Conservation (phyloP, 2,329 filamentous ascomycete species). For the Talaromyces sp. region DNA sequence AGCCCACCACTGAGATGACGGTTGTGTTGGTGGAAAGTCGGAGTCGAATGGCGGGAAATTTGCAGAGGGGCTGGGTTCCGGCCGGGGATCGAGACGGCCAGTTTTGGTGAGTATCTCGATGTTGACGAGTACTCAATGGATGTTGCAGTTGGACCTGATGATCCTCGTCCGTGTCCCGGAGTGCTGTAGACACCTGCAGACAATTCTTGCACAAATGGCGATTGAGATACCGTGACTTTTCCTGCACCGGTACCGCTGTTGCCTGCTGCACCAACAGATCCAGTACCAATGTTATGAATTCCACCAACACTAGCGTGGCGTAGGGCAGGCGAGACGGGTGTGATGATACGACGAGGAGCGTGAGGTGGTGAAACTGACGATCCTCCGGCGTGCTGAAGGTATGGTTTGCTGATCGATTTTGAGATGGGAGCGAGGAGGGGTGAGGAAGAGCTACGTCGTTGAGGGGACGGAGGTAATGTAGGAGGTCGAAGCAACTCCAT, state of each 20-base stretch:
- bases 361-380: slow-evolving; percentile 36
- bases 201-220: slow-evolving; percentile 35
- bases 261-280: slow-evolving; percentile 12
- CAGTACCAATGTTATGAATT: slow-evolving; percentile 14
- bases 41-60: slow-evolving; percentile 32
- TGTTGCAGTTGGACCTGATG: slow-evolving; percentile 23
- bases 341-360: slow-evolving; percentile 31
- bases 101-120: slow-evolving; percentile 16
- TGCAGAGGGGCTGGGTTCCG: slow-evolving; percentile 8
- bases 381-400: slow-evolving; percentile 23
- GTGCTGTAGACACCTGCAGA: slow-evolving; percentile 29
- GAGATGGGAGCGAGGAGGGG: slow-evolving; percentile 20
- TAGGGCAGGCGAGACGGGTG: slow-evolving; percentile 37
- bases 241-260: slow-evolving; percentile 18
- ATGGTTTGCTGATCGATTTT: slow-evolving; percentile 16
- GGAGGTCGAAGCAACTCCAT: slow-evolving; percentile 27
- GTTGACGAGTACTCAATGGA: slow-evolving; percentile 24
- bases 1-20: slow-evolving; percentile 32
- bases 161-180: slow-evolving; percentile 13
- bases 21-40: slow-evolving; percentile 28
- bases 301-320: slow-evolving; percentile 31
- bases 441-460: slow-evolving; percentile 30
- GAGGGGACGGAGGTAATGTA: slow-evolving; percentile 24
- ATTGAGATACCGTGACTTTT: slow-evolving; percentile 34
- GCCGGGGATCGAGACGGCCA: slow-evolving; percentile 23